Evolutionary conservation across 2,329 filamentous ascomycete species (phyloP).

Genomic region (Zymoseptoria pseudotritici): DNA sequence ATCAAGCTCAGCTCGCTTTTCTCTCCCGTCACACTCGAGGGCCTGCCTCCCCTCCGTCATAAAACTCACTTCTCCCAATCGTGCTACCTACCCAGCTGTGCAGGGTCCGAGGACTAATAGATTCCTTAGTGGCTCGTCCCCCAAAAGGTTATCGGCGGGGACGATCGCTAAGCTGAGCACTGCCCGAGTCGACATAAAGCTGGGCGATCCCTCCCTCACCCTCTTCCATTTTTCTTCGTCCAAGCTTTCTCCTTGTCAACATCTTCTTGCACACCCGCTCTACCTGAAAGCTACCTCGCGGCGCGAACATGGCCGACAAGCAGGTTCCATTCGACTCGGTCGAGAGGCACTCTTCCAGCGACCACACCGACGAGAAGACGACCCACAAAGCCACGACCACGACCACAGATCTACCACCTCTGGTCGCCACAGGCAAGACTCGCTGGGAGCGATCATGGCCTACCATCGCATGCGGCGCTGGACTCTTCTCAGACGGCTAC

Average conservation of each 20-base stretch:
- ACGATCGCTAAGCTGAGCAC: too few species aligned
- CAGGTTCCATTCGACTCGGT: background rate
- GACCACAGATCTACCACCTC: background rate
- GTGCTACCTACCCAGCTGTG: too few species aligned
- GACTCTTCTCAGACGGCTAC: conserved; percentile 86
- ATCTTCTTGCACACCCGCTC: too few species aligned
- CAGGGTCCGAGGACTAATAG: too few species aligned
- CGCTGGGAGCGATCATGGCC: conserved; percentile 54
- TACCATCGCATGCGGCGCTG: conserved; percentile 80
- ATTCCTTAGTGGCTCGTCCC: too few species aligned
- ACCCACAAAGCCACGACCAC: background rate
- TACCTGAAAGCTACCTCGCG: background rate
- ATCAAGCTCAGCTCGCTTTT: background rate
- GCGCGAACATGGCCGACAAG: background rate
- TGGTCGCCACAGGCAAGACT: conserved; percentile 11
- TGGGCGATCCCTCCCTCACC: too few species aligned
- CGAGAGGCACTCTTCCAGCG: background rate
- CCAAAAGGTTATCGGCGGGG: too few species aligned
- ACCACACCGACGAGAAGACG: background rate
- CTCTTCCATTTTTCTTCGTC: too few species aligned
- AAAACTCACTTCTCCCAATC: too few species aligned
- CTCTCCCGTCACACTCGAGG: too few species aligned
- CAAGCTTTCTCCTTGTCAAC: background rate
- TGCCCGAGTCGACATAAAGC: too few species aligned
- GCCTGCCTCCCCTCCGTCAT: too few species aligned